Evolutionary conservation across 306 rosid species (phyloP).

Genomic region (Carpinus viminea): DNA sequence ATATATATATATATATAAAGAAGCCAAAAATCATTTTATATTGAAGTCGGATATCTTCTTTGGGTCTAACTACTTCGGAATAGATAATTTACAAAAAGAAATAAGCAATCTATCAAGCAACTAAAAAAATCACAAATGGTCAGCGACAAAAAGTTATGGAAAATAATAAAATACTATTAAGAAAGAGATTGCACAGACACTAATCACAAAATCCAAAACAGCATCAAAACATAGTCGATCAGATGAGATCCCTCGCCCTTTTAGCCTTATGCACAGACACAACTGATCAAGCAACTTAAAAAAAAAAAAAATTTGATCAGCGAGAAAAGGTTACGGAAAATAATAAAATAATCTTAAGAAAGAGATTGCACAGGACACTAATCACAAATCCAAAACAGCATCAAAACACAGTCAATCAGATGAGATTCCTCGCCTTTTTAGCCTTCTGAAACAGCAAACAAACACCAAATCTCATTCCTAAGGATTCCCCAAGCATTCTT

Average conservation of each 20-base stretch:
- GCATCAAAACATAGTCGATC: neutral
- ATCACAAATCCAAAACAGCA: slow-evolving; percentile 1
- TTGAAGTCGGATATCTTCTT: neutral
- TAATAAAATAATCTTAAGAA: neutral
- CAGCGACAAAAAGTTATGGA: neutral
- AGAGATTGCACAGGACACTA: neutral
- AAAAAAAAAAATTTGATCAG: neutral
- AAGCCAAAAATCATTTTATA: neutral
- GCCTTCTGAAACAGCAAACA: slow-evolving; percentile 33
- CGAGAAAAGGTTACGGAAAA: neutral
- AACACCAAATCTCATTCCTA: slow-evolving; percentile 22
- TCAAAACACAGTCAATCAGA: slow-evolving; percentile 3
- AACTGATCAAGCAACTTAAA: neutral
- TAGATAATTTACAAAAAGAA: neutral
- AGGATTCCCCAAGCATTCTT: slow-evolving; percentile 21
- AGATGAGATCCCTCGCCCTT: slow-evolving; percentile 40
- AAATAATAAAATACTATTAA: neutral
- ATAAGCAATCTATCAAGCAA: neutral
- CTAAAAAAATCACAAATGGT: neutral
- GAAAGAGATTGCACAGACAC: neutral
- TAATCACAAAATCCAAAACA: neutral
- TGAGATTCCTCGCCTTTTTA: slow-evolving; percentile 43
- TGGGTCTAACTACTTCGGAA: neutral
- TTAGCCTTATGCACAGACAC: slow-evolving; percentile 27
- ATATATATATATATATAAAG: neutral